phyloP scores from a whole-genome alignment of 2,329 filamentous ascomycete genomes.

The Scedosporium aurantiacum region DNA sequence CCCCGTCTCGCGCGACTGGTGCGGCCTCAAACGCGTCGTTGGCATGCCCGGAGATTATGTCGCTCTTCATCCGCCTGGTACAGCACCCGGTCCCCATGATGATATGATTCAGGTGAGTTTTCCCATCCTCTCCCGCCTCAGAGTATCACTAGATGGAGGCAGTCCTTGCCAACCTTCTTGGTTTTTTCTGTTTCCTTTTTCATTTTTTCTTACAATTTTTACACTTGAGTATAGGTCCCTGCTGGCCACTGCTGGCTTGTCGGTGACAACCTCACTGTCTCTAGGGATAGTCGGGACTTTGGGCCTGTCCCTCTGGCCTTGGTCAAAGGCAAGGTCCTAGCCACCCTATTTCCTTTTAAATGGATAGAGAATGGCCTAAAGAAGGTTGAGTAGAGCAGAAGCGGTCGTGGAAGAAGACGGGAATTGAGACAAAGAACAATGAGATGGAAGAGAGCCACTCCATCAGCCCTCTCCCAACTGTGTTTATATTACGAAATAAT shows the following conservation, averaged over 20 bases:
- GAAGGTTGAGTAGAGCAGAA: background rate
- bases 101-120: constrained; percentile 54
- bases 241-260: constrained; percentile 84
- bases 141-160: background rate
- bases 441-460: background rate
- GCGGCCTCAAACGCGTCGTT: constrained; percentile 68
- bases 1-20: constrained; percentile 47
- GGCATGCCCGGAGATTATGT: constrained; percentile 71
- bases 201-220: background rate
- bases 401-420: too few relatives aligned
- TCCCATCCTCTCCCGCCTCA: background rate
- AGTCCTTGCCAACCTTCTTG: background rate
- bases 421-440: too few relatives aligned
- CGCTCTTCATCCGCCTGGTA: constrained; percentile 48
- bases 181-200: background rate
- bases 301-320: constrained; percentile 79
- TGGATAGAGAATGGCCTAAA: constrained; percentile 36
- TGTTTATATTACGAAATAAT: too few relatives aligned
- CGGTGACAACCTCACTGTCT: constrained; percentile 78
- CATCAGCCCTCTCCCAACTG: too few relatives aligned
- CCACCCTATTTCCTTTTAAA: constrained; percentile 42
- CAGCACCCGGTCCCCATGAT: constrained; percentile 18
- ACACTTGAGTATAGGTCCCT: constrained; percentile 52
- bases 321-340: constrained; percentile 72
- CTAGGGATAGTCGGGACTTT: constrained; percentile 75